Percentiles rank a stretch among this genome's conserved stretches.
Conservation (phyloP, 2,329 filamentous ascomycete genomes). For the Ophiocordyceps australis region DNA sequence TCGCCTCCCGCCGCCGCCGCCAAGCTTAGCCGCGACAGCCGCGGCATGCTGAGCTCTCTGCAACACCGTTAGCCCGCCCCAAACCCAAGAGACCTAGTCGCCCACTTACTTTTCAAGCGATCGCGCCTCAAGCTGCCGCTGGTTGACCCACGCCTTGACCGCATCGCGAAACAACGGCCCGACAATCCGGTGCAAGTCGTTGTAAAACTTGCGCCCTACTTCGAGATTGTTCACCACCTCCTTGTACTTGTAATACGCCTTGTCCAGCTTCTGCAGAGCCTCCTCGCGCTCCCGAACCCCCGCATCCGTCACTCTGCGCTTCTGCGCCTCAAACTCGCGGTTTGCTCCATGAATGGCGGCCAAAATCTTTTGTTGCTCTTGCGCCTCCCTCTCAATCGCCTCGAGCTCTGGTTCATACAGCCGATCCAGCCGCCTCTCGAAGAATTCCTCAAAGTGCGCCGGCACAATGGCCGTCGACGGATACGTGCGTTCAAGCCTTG, state of each 20-base stretch:
- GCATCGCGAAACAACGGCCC: constrained; percentile 59
- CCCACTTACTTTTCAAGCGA: constrained; percentile 52
- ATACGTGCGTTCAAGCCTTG: constrained; percentile 69
- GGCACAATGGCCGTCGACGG: constrained; percentile 72
- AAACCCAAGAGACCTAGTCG: background rate
- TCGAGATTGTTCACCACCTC: constrained; percentile 88
- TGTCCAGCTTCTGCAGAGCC: constrained; percentile 74
- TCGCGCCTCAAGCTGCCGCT: constrained; percentile 64
- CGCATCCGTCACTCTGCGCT: constrained; percentile 43
- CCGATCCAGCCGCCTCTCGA: constrained; percentile 57
- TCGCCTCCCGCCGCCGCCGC: too few relatives aligned
- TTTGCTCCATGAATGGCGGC: constrained; percentile 58
- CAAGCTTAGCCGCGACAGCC: constrained; percentile 24
- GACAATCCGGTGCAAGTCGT: constrained; percentile 80
- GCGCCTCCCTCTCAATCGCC: constrained; percentile 49
- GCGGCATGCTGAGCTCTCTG: constrained; percentile 33
- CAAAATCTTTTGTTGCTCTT: constrained; percentile 58
- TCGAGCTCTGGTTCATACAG: constrained; percentile 67
- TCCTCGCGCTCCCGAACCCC: constrained; percentile 60
- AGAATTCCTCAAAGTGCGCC: constrained; percentile 82
- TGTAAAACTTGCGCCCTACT: constrained; percentile 88
- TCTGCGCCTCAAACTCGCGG: constrained; percentile 55
- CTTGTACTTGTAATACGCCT: constrained; percentile 89
- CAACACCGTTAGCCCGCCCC: constrained; percentile 1
- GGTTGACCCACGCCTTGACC: constrained; percentile 61